These are phyloP conservation scores for Rosa rugosa DNA, from an alignment of 306 rosid genomes.

Conservation along the genomic window DNA sequence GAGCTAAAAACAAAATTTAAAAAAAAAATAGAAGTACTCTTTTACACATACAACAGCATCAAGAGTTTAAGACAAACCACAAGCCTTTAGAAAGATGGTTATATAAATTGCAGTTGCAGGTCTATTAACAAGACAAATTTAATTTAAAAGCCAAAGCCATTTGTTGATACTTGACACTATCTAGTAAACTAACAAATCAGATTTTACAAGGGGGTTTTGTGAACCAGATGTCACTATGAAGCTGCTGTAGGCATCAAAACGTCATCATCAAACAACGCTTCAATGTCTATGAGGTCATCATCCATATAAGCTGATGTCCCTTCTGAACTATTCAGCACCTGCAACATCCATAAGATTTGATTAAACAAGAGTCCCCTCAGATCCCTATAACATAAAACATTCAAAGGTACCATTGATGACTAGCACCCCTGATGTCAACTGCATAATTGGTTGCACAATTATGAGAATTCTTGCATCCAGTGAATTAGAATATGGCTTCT, in stretches of 20 bases:
- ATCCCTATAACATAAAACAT: background rate
- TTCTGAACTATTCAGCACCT: constrained; percentile 42
- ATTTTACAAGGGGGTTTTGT: constrained; percentile 11
- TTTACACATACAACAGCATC: background rate
- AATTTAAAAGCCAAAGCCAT: background rate
- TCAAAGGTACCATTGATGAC: background rate
- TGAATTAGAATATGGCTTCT: background rate
- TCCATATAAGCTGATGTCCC: constrained; percentile 37
- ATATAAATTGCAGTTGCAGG: constrained; percentile 2
- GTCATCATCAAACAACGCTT: constrained; percentile 59
- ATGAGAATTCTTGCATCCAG: background rate
- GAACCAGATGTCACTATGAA: constrained; percentile 29
- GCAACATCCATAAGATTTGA: constrained; percentile 17
- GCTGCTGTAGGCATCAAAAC: constrained; percentile 44
- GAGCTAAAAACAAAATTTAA: no score
- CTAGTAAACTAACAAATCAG: background rate
- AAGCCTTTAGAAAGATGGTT: background rate
- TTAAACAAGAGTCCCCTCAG: background rate
- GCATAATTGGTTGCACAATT: background rate
- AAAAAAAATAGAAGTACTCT: background rate
- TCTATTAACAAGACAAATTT: background rate
- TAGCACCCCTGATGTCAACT: background rate
- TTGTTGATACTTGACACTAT: background rate
- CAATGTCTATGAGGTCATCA: constrained; percentile 46
- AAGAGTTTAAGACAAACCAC: background rate